Evolutionary conservation across 805 yeast species (phyloP).

Genomic region (Maudiozyma barnettii): DNA sequence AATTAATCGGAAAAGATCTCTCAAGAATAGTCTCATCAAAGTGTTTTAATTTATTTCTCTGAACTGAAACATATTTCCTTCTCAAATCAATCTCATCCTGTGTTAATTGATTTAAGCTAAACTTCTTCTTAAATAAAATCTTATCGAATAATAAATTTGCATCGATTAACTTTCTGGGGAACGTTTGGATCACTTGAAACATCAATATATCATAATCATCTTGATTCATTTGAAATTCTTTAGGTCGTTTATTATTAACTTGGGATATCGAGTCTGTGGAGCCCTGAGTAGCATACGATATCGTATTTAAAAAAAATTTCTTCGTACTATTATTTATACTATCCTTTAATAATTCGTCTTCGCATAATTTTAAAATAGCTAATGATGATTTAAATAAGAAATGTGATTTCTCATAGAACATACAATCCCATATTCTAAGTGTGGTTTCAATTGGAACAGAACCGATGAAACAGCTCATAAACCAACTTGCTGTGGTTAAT

Average conservation of each 20-base stretch:
- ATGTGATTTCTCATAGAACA: conserved; percentile 86
- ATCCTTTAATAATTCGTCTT: conserved; percentile 43
- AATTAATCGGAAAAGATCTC: not conserved
- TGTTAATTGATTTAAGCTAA: conserved; percentile 61
- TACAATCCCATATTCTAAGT: conserved; percentile 86
- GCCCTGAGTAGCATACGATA: not conserved
- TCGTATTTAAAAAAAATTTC: conserved; percentile 2
- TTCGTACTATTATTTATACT: not conserved
- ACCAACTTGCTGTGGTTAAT: conserved; percentile 93
- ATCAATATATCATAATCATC: conserved; percentile 46
- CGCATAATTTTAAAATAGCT: conserved; percentile 66
- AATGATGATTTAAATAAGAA: conserved; percentile 74
- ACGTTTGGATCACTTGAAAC: conserved; percentile 77
- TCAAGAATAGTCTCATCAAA: conserved; percentile 2
- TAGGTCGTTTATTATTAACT: not conserved
- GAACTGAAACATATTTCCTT: conserved; percentile 64
- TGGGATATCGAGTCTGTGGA: not conserved
- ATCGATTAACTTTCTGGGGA: conserved; percentile 61
- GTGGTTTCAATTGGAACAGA: conserved; percentile 82
- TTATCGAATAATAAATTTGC: conserved; percentile 57
- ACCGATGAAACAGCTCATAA: conserved; percentile 91
- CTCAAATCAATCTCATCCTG: conserved; percentile 75
- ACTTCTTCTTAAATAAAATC: conserved; percentile 58
- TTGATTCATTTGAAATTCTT: conserved; percentile 1
- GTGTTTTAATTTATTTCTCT: conserved; percentile 30